A percentile compares a stretch with the other conserved stretches of the same genome.
These are phyloP conservation scores for Alternaria metachromatica DNA, from an alignment of 2,329 filamentous ascomycete species.

Conservation along the genomic window DNA sequence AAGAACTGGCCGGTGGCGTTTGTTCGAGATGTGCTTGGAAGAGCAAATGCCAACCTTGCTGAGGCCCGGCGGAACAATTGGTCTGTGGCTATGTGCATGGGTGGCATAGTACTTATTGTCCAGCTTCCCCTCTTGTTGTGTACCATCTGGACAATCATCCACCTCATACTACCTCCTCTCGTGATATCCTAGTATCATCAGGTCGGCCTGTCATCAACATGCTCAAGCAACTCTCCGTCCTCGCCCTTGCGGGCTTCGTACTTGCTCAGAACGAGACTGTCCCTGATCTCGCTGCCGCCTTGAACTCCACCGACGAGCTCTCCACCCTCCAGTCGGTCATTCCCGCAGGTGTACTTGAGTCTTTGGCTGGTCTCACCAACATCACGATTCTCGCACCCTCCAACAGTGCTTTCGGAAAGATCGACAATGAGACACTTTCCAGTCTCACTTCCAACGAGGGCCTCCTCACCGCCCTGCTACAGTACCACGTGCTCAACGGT, in stretches of 20 bases:
- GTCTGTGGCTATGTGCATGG: slow-evolving; percentile 10
- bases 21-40: slow-evolving; percentile 16
- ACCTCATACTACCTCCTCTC: not conserved
- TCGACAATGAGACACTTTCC: slow-evolving; percentile 48
- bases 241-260: slow-evolving; percentile 45
- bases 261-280: slow-evolving; percentile 34
- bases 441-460: slow-evolving; percentile 38
- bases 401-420: slow-evolving; percentile 56
- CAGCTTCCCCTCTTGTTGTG: slow-evolving; percentile 15
- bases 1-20: slow-evolving; percentile 12
- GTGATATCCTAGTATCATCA: not conserved
- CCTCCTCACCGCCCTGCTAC: slow-evolving; percentile 56
- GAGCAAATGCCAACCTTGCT: slow-evolving; percentile 16
- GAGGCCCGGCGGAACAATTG: not conserved
- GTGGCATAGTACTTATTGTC: slow-evolving; percentile 24
- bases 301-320: slow-evolving; percentile 30
- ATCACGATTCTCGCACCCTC: slow-evolving; percentile 66
- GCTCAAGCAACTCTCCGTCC: slow-evolving; percentile 48
- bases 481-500: slow-evolving; percentile 66
- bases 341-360: slow-evolving; percentile 42
- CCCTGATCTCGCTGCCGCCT: slow-evolving; percentile 25
- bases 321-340: slow-evolving; percentile 48
- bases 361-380: slow-evolving; percentile 53
- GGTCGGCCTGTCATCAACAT: slow-evolving; percentile 32
- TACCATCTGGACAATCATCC: slow-evolving; percentile 1